These are phyloP conservation scores for Tilletiaria anomala DNA, from an alignment of 1,284 basidiomycete genomes.

Conservation along the genomic window DNA sequence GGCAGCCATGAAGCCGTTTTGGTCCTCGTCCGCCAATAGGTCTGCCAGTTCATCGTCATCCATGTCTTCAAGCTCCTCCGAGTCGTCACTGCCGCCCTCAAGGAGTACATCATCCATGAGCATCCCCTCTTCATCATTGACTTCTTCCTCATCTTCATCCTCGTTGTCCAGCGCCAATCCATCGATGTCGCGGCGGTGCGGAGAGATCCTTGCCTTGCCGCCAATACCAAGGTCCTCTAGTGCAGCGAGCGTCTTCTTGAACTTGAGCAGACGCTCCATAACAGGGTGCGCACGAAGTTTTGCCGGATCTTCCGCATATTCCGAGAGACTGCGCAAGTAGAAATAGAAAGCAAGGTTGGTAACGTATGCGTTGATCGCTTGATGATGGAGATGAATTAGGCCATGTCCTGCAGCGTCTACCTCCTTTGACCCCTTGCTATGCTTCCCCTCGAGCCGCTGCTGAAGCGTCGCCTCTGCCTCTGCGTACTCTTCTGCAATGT, in stretches of 20 bases:
- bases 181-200: constrained; percentile 5
- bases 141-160: constrained; percentile 8
- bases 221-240: constrained; percentile 44
- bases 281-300: constrained; percentile 47
- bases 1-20: neutral
- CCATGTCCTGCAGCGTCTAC: no score
- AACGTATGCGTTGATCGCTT: constrained; percentile 75
- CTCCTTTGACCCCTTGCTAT: no score
- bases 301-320: constrained; percentile 13
- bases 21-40: constrained; percentile 5
- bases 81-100: neutral
- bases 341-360: constrained; percentile 86
- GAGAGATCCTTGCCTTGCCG: constrained; percentile 6
- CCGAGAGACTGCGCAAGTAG: constrained; percentile 54
- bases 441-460: no score
- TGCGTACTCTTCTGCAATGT: no score
- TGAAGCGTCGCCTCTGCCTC: no score
- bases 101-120: neutral
- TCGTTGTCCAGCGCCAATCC: constrained; percentile 11
- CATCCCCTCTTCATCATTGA: constrained; percentile 8
- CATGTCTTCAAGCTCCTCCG: neutral
- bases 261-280: constrained; percentile 61
- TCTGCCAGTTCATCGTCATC: constrained; percentile 25
- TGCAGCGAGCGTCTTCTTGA: constrained; percentile 67
- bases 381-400: constrained; percentile 61